Base-by-base conservation (phyloP, 139 green algal species). In the Astrephomene gubernaculifera region DNA sequence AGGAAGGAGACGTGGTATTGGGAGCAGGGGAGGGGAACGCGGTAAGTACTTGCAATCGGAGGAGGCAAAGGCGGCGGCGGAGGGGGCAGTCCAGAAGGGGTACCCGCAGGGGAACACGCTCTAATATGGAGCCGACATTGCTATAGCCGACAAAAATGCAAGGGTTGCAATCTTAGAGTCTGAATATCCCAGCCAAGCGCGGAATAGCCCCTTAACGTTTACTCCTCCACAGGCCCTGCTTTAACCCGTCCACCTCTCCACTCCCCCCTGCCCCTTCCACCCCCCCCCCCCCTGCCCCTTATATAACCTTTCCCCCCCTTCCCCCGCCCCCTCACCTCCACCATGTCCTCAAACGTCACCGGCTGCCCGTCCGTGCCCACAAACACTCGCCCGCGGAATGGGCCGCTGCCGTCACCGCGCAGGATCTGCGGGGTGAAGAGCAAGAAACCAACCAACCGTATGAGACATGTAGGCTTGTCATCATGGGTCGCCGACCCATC, bases 321-420 rank as follows among this genome's bases (percentile, higher is more conserved):
- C 49, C 49, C 17, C 49, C 17, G 12, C 17, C 65, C 68, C 1
- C 78, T 36, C 41, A 84, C 78, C 78, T 84, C 85, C 31, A 89
- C 61, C 85, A 90, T 90, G 60, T 95, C 93, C 80, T 93, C 60
- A 73, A 97, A 96, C 2, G 90, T 96, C 29, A 97, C n/a, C 24
- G 95, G 95, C 4, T 81, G n/a, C 27, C 86, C 89, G 82, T 98
- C 95, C 38, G 89, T 90, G 1, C 94, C 95, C 24, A 98, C 27
- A 85, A 98, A 98, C 2, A 90, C 85, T 17, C 89, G 43, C 6
- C 90, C 88, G 10, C 90, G 78, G 61, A 92, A 93, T 10, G 71
- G 85, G 7, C 81, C 85, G 4, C 21, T 49, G n/a, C 82, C 85
- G 31, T 89, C 83, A 17, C 88, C 87, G 0, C 44, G 29, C 45